Evolutionary conservation across 148 eudicot species (phyloP), one percentile per base, ranked within the genome.

Genomic region (Heliosperma pusillum): DNA sequence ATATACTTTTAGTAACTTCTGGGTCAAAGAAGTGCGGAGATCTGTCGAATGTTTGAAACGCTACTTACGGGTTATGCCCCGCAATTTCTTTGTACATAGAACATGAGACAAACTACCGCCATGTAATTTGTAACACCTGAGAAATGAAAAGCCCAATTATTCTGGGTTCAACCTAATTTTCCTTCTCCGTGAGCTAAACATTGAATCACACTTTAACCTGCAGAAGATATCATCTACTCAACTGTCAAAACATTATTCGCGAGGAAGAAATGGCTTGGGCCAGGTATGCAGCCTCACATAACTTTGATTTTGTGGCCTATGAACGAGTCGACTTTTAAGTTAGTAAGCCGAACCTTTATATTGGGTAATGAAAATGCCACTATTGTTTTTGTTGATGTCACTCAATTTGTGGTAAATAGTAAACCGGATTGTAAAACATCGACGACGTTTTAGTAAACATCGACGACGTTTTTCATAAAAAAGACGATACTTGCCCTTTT

Each of bases 51-150:
- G 26, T 4, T n/a, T 8, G 62, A 58, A 19, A 25, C 10, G 10
- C 29, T 53, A 40, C 42, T 17, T 55, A 19, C 57, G 9, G 42
- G 42, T 36, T 36, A 36, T 0, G 7, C 19, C 26, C 58, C 73
- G 42, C 56, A 64, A 19, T 21, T 78, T 33, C 66, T 36, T 78
- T 78, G 81, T 78, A 78, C 72, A 79, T 79, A 70, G 26, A 59
- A 50, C 58, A 30, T 27, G 16, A 27, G 58, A 17, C 58, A 30
- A 26, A 25, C 11, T 57, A 20, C 52, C 26, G 53, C 12, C 10
- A 22, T 65, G 69, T 26, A 36, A 42, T 26, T 66, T 45, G 61
- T 73, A 57, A 16, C 47, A 63, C 76, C 29, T 21, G 67, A 57
- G 47, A 40, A 2, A 27, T 10, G n/a, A 20, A 65, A 1, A n/a